Base-by-base conservation (phyloP, 495 filamentous ascomycete genomes). In the Filosporella fistucella region DNA sequence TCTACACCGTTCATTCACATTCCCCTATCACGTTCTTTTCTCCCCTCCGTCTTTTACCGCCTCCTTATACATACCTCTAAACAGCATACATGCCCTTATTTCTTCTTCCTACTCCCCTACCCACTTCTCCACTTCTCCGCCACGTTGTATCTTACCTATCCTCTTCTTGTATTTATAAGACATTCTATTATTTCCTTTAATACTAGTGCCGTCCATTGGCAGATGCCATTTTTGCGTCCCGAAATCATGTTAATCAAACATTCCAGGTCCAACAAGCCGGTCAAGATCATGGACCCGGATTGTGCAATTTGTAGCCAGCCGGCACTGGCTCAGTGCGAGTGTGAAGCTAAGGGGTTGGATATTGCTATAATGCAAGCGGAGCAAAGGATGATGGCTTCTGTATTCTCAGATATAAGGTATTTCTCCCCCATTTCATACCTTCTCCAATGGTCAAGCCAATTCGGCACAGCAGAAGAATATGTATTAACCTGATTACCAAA, bases 261-360 rank as follows among this genome's bases (percentile, higher is more conserved):
- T 33, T 35, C 42, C 52, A 55, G 47, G 28, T 55, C 46, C 33
- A 35, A 55, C n/a, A 55, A 50, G 29, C 47, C 47, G 3, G 28
- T 44, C 34, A 47, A 49, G 23, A 55, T 42, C 28, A 55, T 81
- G 76, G 80, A 82, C 49, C 82, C 82, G 30, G 81, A 84, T 66
- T 86, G 82, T 66, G 81, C 82, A 35, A 84, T 86, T 45, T 86
- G 82, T 63, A 74, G 76, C 63, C 72, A 74, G 56, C 80, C 82
- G 40, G 77, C 80, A 34, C 66, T 74, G 28, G 65, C 72, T 53
- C 71, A 75, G 54, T 86, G 82, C 66, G 81, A 82, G 49, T 85
- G 81, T 66, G 82, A 86, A 68, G 74, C 77, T 33, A 81, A 83
- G 51, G 78, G 80, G 23, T 73, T 86, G 34, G 75, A 82, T 62